phyloP scores from a whole-genome alignment of 331 rosid species.

The Quercus tomentella region DNA sequence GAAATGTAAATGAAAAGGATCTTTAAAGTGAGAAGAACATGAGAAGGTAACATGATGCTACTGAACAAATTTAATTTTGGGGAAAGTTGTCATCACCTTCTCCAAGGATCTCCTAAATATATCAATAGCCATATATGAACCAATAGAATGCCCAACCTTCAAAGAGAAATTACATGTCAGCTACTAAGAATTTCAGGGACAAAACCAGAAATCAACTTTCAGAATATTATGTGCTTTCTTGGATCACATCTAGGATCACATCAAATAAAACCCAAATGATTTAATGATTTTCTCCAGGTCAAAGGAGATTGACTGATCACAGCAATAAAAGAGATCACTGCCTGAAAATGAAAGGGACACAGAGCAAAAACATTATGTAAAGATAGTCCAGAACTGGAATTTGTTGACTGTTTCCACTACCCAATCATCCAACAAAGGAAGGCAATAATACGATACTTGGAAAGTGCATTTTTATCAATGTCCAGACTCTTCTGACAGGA shows the following conservation, averaged over 20 bases:
- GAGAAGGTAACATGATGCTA: constrained; percentile 11
- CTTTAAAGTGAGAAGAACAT: constrained; percentile 18
- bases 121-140: constrained; percentile 69
- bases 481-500: background rate
- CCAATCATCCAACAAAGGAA: background rate
- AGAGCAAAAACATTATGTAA: background rate
- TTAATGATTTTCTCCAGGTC: background rate
- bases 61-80: background rate
- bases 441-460: background rate
- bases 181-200: constrained; percentile 16
- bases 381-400: constrained; percentile 12
- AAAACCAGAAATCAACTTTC: constrained; percentile 9
- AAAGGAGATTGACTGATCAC: constrained; percentile 12
- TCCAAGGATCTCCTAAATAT: constrained; percentile 48
- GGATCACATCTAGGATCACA: background rate
- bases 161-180: constrained; percentile 24
- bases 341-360: background rate
- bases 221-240: constrained; percentile 5
- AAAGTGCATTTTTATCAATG: background rate
- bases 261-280: background rate
- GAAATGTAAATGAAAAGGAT: constrained; percentile 21
- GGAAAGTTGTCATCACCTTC: constrained; percentile 45
- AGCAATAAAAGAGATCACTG: constrained; percentile 1
- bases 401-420: background rate
- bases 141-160: constrained; percentile 93